Base-by-base conservation (phyloP, 257 asterid genomes). In the Salvia rosmarinus region DNA sequence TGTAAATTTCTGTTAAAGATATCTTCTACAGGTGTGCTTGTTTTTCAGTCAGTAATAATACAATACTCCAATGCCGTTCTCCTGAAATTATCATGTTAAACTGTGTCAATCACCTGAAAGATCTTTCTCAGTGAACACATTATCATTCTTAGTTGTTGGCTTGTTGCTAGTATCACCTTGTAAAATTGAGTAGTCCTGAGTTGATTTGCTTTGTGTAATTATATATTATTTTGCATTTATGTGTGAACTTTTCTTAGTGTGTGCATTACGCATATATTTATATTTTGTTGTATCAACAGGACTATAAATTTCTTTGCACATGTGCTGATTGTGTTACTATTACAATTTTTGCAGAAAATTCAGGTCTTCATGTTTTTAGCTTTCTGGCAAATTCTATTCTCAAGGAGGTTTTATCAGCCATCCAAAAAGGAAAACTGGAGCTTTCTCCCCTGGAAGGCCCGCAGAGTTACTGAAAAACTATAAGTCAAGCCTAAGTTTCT, bases 391-490 rank as follows among this genome's bases (percentile, higher is more conserved):
- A 95, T 83, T 95, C 99, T 59, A 89, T 95, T 67, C 96, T 91
- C 73, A 91, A 86, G 82, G 99, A 91, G 80, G 89, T 95, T 68
- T 83, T 89, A 74, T 86, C 84, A 11, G 90, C 98, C 65, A 90
- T 95, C 80, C 95, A 85, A 68, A 95, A 88, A 78, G 91, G 90
- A 73, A 95, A 91, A 80, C 97, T 11, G 97, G 90, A 77, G 96
- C 91, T 30, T 89, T 91, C 78, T 95, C 99, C 80, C 96, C 98
- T 14, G 99, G 98, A 85, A 95, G 95, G 83, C 99, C 98, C 75
- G 68, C 85, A 0, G 89, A 86, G 76, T 95, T 95, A 75, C 84
- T 95, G 14, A 87, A 82, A 82, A 95, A 95, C 83, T 95, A 91
- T 80, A 95, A 89, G 78, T 84, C 98, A 80, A 89, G 90, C 89